Conservation (phyloP, 1,284 basidiomycete genomes). For the Cutaneotrichosporon sp. region DNA sequence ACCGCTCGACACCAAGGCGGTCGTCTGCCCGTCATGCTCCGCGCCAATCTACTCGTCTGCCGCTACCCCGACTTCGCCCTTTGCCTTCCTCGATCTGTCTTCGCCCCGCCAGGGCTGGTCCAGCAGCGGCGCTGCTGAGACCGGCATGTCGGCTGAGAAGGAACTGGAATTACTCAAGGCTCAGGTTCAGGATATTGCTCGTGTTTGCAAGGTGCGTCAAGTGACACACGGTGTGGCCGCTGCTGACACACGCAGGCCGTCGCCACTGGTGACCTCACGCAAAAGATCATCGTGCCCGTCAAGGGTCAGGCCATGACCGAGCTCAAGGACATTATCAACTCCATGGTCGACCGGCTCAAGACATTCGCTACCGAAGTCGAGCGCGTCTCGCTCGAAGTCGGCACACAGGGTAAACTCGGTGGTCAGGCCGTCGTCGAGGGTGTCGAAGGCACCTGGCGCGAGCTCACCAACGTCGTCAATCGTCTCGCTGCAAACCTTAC, state of each 20-base stretch:
- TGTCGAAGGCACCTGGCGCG: constrained; percentile 90
- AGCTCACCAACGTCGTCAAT: constrained; percentile 84
- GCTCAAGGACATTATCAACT: constrained; percentile 96
- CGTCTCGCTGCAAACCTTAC: constrained; percentile 91
- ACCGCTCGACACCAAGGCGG: constrained; percentile 29
- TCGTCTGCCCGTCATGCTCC: constrained; percentile 27
- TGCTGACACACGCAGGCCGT: constrained; percentile 57
- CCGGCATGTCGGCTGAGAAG: constrained; percentile 51
- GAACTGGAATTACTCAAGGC: constrained; percentile 77
- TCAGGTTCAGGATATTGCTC: constrained; percentile 82
- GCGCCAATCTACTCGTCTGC: constrained; percentile 14
- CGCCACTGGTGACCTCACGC: constrained; percentile 84
- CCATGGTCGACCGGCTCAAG: constrained; percentile 67
- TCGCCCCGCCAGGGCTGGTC: constrained; percentile 28
- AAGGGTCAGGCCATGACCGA: constrained; percentile 96
- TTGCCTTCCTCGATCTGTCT: constrained; percentile 21
- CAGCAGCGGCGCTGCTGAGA: constrained; percentile 24
- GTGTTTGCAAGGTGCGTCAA: constrained; percentile 69
- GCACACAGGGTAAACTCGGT: constrained; percentile 85
- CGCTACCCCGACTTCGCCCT: constrained; percentile 11
- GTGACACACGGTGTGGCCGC: neutral
- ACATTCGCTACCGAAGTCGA: constrained; percentile 53
- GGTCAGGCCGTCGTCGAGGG: constrained; percentile 88
- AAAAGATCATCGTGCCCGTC: constrained; percentile 94
- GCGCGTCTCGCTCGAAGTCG: constrained; percentile 72